Base-by-base conservation (phyloP, 2,329 filamentous ascomycete species). In the Neopestalotiopsis sp. region DNA sequence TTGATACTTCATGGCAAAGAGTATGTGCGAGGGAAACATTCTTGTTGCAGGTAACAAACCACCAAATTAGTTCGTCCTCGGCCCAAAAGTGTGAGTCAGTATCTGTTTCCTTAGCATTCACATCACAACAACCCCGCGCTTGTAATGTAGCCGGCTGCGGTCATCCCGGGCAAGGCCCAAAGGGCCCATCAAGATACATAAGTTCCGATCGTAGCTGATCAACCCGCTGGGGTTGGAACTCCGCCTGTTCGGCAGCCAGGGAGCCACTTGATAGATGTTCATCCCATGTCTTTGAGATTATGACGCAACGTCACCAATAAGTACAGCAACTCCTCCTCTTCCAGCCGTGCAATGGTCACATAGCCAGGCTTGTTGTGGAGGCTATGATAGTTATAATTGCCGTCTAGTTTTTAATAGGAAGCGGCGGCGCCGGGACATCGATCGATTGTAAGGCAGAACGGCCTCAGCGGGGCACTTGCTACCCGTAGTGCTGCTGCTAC, bases 171-270 rank as follows among this genome's bases (percentile, higher is more conserved):
- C 45, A 52, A 10, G 45, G 45, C 45, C 45, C 45, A 52, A n/a
- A n/a, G 45, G 45, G 45, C 45, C 45, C 45, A 52, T 52, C 45
- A 20, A 52, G 45, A 52, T 52, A 52, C 45, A 52, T 52, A 52
- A 52, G 45, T 52, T 52, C 45, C 45, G 45, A 52, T 52, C 45
- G 45, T 52, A 52, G 45, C 45, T 52, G 45, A 52, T 52, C 45
- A 52, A 17, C 20, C 14, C n/a, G 45, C 45, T 52, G 45, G 45
- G 45, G 45, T 52, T 20, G 45, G 20, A 52, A 52, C 45, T 52
- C 45, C 45, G 45, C 45, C 20, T 20, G 17, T 52, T 52, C 20
- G 45, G 45, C 20, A n/a, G n/a, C 45, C 45, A n/a, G n/a, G 45
- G 45, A n/a, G 20, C 45, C 45, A 52, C 45, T 52, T 52, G n/a